These are phyloP conservation scores for Aegilops longissima DNA, from an alignment of 176 grass and related monocot genomes.

Conservation along the genomic window DNA sequence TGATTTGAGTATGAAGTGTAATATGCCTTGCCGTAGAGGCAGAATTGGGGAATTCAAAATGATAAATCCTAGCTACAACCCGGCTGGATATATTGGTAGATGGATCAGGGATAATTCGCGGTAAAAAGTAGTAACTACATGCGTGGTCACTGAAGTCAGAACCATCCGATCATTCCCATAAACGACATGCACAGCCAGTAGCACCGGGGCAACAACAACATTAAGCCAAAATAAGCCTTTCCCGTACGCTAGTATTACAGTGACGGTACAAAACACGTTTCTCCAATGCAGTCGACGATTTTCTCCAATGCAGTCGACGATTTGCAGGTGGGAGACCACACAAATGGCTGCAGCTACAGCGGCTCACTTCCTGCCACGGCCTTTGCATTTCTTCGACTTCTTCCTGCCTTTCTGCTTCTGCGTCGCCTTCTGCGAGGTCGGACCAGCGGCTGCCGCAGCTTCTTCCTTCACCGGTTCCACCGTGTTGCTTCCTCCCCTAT, in stretches of 20 bases:
- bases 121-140: too few relatives aligned
- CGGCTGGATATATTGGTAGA: too few relatives aligned
- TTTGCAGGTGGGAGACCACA: not conserved
- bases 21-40: too few relatives aligned
- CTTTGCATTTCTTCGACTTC: not conserved
- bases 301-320: not conserved
- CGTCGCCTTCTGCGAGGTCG: not conserved
- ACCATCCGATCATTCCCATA: too few relatives aligned
- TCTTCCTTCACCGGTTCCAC: not conserved
- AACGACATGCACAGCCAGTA: not conserved
- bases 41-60: too few relatives aligned
- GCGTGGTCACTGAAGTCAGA: too few relatives aligned
- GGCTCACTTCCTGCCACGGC: slow-evolving; percentile 30
- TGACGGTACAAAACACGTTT: not conserved
- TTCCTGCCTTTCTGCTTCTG: slow-evolving; percentile 35
- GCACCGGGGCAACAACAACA: slow-evolving; percentile 2
- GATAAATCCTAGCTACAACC: too few relatives aligned
- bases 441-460: not conserved
- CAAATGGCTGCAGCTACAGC: not conserved
- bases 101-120: too few relatives aligned
- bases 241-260: not conserved
- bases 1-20: too few relatives aligned
- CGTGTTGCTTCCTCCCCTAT: not conserved
- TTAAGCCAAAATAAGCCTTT: not conserved
- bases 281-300: not conserved